phyloP scores from a whole-genome alignment of 1,284 basidiomycete species.

The Ganoderma leucocontextum region DNA sequence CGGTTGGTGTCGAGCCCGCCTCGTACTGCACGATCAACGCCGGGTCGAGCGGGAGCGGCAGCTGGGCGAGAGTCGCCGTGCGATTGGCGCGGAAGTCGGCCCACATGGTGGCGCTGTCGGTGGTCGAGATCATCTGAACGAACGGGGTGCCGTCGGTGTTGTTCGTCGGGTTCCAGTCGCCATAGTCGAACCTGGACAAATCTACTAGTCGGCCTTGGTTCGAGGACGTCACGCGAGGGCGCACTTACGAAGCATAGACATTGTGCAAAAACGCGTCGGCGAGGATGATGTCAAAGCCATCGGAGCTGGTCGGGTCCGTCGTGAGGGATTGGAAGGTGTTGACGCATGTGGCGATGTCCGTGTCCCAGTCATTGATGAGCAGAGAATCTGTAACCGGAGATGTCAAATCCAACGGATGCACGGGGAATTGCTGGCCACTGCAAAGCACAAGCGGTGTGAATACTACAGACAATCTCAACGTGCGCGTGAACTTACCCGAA shows the following conservation, averaged over 20 bases:
- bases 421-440: slow-evolving; percentile 21
- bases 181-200: slow-evolving; percentile 50
- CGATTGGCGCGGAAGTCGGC: slow-evolving; percentile 25
- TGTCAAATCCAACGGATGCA: slow-evolving; percentile 40
- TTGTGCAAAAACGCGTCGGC: slow-evolving; percentile 52
- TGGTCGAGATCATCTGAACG: slow-evolving; percentile 43
- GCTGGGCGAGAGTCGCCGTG: slow-evolving; percentile 28
- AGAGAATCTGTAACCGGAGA: neutral
- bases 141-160: slow-evolving; percentile 40
- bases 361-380: slow-evolving; percentile 4
- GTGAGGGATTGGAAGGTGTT: slow-evolving; percentile 19
- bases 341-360: slow-evolving; percentile 13
- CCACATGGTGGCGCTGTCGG: slow-evolving; percentile 31
- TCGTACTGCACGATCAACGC: neutral
- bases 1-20: neutral
- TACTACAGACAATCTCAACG: no score
- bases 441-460: neutral
- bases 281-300: slow-evolving; percentile 45
- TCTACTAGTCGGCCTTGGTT: neutral
- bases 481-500: slow-evolving; percentile 36
- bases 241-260: slow-evolving; percentile 48
- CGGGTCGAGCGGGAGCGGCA: slow-evolving; percentile 15
- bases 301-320: slow-evolving; percentile 32
- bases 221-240: neutral
- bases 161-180: slow-evolving; percentile 40